Evolutionary conservation across 768 basidiomycete species (phyloP), one percentile per base, ranked within the genome.

Genomic region (Gyrodon lividus): DNA sequence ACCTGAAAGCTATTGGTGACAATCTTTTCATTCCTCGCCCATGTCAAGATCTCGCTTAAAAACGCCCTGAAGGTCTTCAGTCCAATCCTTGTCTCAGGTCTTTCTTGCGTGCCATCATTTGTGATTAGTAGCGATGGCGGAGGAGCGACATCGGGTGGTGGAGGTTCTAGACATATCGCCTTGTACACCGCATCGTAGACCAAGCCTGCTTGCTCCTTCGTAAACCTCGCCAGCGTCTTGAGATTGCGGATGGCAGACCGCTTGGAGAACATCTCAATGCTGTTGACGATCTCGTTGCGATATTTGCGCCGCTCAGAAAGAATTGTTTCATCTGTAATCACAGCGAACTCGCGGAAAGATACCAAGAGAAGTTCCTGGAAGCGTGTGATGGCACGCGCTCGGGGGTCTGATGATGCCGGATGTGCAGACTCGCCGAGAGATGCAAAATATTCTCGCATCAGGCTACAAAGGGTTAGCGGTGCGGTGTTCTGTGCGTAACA

Each of bases 361-460:
- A 99, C 87, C 6, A 98, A 84, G 37, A 98, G 84, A 1, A 93
- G 83, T 71, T 99, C 95, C 69, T 98, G 97, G 79, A 99, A 99
- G 49, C 90, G 87, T 8, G 94, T 98, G 61, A 98, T 96, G 19
- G 93, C 92, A 12, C 95, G 87, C 4, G 89, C 81, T 13, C 94
- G 86, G 7, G 94, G 87, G 59, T 98, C 96, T 6, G 78, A 67
- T 13, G 96, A 91, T 54, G 87, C 73, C 0, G 97, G 96, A 65
- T 98, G 92, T 0, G 96, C 97, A 2, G 96, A 93, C 14, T 93
- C 88, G 33, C 92, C 96, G 13, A 99, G 82, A 23, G 90, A 89
- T 14, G 89, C 80, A 57, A 99, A 99, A 73, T 98, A 99, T 50
- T 88, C 85, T 46, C 96, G 83, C 92, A 99, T 97, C 20, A 96